These are phyloP conservation scores for Multifurca ochricompacta DNA, from an alignment of 768 basidiomycete genomes.

Conservation along the genomic window DNA sequence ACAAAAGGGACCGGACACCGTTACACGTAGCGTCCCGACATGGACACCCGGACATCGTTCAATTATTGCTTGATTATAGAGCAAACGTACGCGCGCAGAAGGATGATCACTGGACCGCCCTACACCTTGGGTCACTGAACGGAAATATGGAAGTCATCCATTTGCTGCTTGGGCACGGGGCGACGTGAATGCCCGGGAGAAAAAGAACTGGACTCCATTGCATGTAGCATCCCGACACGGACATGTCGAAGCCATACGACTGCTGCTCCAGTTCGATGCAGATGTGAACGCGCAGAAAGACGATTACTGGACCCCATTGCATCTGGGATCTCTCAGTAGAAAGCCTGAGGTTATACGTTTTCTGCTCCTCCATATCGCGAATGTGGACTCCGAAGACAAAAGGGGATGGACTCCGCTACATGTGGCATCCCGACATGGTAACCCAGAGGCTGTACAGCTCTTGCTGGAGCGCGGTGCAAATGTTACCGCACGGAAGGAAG, in stretches of 20 bases:
- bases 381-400: not conserved
- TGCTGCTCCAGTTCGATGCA: not conserved
- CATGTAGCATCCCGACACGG: not conserved
- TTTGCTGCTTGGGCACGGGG: not conserved
- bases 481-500: not conserved
- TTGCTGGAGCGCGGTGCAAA: not conserved
- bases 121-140: no score
- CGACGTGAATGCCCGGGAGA: not conserved
- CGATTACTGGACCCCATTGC: not conserved
- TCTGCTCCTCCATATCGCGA: not conserved
- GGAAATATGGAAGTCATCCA: no score
- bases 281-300: not conserved
- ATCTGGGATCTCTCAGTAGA: not conserved
- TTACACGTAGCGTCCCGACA: not conserved
- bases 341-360: not conserved
- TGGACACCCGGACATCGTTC: not conserved
- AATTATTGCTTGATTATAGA: not conserved
- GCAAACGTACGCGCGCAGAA: not conserved
- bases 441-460: not conserved
- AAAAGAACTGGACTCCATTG: not conserved
- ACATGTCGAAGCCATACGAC: not conserved
- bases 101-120: not conserved
- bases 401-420: not conserved
- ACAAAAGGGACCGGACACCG: not conserved
- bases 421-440: not conserved